Conservation (phyloP, 371 early-diverging fungal species). For the Mortierella sp. region DNA sequence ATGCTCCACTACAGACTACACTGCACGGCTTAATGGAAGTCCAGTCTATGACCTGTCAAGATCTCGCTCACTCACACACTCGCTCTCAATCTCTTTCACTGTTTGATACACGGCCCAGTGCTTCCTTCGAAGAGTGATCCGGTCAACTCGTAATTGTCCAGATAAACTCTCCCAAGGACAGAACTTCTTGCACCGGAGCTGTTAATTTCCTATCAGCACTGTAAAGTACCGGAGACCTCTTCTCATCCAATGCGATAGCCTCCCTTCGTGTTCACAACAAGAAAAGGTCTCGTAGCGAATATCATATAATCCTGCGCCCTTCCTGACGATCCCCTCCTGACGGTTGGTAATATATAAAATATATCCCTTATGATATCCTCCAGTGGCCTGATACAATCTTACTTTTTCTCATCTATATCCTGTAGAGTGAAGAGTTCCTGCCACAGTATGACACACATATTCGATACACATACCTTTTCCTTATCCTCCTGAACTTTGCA, state of each 20-base stretch:
- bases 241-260: not conserved
- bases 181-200: not conserved
- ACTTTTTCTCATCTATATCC: not conserved
- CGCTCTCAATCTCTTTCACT: no score
- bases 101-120: no score
- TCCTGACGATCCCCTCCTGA: not conserved
- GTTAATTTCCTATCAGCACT: not conserved
- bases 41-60: no score
- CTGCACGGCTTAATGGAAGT: no score
- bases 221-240: not conserved
- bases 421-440: not conserved
- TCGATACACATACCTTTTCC: slow-evolving; percentile 57
- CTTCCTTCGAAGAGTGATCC: no score
- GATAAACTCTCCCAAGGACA: not conserved
- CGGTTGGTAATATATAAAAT: not conserved
- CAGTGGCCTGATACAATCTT: not conserved
- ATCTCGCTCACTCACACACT: no score
- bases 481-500: slow-evolving; percentile 62
- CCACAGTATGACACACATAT: not conserved
- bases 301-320: not conserved
- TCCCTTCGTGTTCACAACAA: not conserved
- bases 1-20: no score
- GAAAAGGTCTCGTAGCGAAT: not conserved
- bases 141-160: no score
- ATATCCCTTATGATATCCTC: not conserved